phyloP scores from a whole-genome alignment of 768 basidiomycete genomes.

The Lactifluus rugatus region DNA sequence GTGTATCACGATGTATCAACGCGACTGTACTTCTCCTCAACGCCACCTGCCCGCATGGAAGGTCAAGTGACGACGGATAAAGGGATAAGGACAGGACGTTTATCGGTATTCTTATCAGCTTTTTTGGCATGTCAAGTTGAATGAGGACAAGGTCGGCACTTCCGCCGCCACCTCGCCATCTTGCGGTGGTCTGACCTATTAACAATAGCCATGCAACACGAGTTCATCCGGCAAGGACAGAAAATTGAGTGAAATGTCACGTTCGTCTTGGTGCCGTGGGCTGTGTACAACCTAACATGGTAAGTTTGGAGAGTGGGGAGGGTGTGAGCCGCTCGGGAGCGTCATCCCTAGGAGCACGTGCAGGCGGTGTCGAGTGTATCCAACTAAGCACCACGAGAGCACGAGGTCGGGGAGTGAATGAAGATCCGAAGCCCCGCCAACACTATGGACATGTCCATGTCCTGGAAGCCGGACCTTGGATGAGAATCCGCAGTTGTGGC shows the following conservation, averaged over 20 bases:
- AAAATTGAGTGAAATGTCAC: background rate
- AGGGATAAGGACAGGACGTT: background rate
- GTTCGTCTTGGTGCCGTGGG: background rate
- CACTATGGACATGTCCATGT: background rate
- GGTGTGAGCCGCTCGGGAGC: background rate
- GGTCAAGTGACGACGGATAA: constrained; percentile 2
- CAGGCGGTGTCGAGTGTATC: background rate
- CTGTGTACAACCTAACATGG: background rate
- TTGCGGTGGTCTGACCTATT: background rate
- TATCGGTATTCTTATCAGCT: background rate
- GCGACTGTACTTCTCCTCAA: background rate
- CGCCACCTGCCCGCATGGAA: background rate
- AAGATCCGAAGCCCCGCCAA: background rate
- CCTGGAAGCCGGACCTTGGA: constrained; percentile 1
- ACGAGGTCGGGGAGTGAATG: background rate
- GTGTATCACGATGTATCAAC: background rate
- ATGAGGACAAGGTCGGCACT: background rate
- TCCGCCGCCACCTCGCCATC: background rate
- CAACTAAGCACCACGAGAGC: background rate
- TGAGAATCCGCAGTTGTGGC: background rate
- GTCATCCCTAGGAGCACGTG: background rate
- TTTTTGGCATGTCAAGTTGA: background rate
- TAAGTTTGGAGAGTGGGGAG: background rate
- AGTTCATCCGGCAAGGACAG: background rate
- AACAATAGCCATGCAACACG: background rate